Evolutionary conservation across 345 rosid genomes (phyloP).

Genomic region (Firmiana major): DNA sequence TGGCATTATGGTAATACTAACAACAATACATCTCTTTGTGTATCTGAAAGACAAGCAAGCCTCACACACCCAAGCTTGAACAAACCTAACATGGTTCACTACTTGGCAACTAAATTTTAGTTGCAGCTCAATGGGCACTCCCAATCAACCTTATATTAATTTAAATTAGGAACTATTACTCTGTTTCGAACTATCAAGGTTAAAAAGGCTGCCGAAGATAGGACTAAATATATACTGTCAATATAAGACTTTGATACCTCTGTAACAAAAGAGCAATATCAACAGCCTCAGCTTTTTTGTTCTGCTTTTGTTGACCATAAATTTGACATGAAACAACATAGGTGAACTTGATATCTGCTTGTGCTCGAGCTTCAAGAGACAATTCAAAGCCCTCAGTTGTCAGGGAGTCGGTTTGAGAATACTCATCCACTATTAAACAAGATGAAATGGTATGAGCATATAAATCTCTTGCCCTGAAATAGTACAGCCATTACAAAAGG

Average conservation of each 20-base stretch:
- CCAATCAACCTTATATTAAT: not conserved
- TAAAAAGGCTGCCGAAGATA: not conserved
- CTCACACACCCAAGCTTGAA: not conserved
- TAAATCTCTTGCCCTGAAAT: constrained; percentile 3
- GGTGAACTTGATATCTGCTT: constrained; percentile 92
- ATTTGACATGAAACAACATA: constrained; percentile 98
- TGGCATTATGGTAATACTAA: not conserved
- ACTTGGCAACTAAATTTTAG: not conserved
- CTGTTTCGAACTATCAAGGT: not conserved
- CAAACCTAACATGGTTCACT: not conserved
- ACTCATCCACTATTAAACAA: constrained; percentile 47
- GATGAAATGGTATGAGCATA: constrained; percentile 22
- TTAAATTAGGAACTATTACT: not conserved
- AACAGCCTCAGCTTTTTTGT: constrained; percentile 79
- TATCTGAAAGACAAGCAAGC: not conserved
- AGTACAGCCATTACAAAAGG: not conserved
- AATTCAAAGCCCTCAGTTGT: constrained; percentile 64
- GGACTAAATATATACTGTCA: not conserved
- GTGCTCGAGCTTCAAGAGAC: constrained; percentile 86
- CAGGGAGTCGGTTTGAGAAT: constrained; percentile 41
- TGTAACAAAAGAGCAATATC: constrained; percentile 90
- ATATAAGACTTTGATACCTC: constrained; percentile 36
- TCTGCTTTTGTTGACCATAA: constrained; percentile 95
- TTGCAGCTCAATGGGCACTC: not conserved
- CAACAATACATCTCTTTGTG: not conserved